Base-by-base conservation (phyloP, 1,139 yeast genomes). In the Magnusiomyces sp. region DNA sequence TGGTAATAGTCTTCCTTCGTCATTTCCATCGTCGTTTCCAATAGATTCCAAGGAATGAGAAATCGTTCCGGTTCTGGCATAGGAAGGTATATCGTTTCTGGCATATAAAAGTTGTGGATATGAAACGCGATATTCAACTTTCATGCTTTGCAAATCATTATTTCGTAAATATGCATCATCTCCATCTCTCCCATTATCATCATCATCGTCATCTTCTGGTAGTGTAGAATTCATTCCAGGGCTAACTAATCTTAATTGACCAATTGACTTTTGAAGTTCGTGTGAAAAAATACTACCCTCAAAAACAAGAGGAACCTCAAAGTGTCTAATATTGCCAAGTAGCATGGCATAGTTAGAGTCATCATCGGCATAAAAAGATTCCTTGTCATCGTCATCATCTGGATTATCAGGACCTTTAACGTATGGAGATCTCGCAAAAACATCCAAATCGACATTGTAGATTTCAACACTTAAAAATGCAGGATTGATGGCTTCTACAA, bases 401-500 rank as follows among this genome's bases (percentile, higher is more conserved):
- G 29, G 40, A 59, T 54, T 55, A 32, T 49, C 56, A 13, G 32
- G 27, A 31, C 62, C 63, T 36, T 59, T 60, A 23, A 71, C 68
- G 60, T 77, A 80, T 5, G 81, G 76, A 49, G 94, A 80, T 58
- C 84, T 83, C 1, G 97, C 97, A 71, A 92, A 92, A 2, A 92
- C 73, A 63, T 90, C 97, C 45, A 92, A 65, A 58, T 88, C 94
- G 5, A 83, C 83, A 7, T 80, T 79, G 43, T 73, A 72, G 2
- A 90, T 73, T 5, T 73, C 72, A 3, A 90, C 79, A 1, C 86
- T 75, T 58, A 84, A 74, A 71, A 87, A 77, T 0, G 97, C 96
- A 0, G 97, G 97, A 63, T 92, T 92, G 57, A 82, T 77, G 0
- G 95, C 95, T 55, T 80, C 83, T 19, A 88, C 79, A 2, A 79